A percentile compares a stretch with the other conserved stretches of the same genome.
These are phyloP conservation scores for Annulohypoxylon truncatum DNA, from an alignment of 2,329 filamentous ascomycete genomes.

Conservation along the genomic window DNA sequence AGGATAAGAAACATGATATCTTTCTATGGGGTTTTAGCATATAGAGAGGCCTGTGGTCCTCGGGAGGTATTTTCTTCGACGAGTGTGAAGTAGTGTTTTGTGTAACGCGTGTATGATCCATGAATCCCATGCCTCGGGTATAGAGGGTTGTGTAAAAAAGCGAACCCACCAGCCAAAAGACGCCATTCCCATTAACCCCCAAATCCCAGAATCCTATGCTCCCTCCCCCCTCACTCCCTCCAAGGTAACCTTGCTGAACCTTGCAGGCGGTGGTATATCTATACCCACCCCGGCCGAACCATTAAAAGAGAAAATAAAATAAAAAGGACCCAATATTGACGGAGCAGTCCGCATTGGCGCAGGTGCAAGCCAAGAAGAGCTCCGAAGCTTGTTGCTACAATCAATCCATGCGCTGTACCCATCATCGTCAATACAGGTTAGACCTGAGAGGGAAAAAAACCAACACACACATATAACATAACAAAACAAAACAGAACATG, in stretches of 20 bases:
- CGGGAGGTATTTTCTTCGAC: constrained; percentile 9
- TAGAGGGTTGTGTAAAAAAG: constrained; percentile 21
- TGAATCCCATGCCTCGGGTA: constrained; percentile 38
- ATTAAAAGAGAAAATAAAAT: constrained; percentile 16
- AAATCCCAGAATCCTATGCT: constrained; percentile 30
- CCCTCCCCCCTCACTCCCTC: constrained; percentile 12
- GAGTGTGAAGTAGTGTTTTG: constrained; percentile 31
- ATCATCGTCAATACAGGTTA: constrained; percentile 25
- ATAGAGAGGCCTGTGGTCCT: constrained; percentile 7
- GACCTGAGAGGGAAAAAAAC: constrained; percentile 5
- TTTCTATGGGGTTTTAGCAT: constrained; percentile 23
- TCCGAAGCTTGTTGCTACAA: constrained; percentile 34
- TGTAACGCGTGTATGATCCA: constrained; percentile 39
- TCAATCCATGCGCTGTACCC: constrained; percentile 29
- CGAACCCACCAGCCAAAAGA: constrained; percentile 30
- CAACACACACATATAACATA: constrained; percentile 14
- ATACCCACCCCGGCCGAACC: constrained; percentile 28
- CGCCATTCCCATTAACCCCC: constrained; percentile 35
- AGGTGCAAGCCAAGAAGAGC: constrained; percentile 28
- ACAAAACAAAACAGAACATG: background rate
- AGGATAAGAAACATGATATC: constrained; percentile 19
- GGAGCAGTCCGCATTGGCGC: constrained; percentile 11
- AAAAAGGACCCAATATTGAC: constrained; percentile 14
- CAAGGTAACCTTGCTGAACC: constrained; percentile 22
- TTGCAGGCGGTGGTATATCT: constrained; percentile 32